Evolutionary conservation across 2,329 filamentous ascomycete genomes (phyloP).

Genomic region (Phialophora expanda): DNA sequence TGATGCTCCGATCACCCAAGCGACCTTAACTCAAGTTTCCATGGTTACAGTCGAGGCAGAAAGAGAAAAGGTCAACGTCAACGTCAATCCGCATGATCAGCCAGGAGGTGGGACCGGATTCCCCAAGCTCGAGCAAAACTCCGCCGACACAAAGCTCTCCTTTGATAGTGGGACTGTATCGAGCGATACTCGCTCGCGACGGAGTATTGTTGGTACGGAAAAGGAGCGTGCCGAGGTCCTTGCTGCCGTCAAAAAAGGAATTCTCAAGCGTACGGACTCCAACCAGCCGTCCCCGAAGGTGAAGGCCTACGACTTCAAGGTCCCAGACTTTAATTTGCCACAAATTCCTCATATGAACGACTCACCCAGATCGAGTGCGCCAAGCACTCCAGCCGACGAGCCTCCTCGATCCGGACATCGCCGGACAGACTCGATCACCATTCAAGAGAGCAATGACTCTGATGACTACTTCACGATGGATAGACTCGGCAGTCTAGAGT

Average conservation of each 20-base stretch:
- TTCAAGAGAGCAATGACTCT: slow-evolving; percentile 81
- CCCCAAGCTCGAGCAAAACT: slow-evolving; percentile 82
- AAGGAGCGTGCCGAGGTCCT: slow-evolving; percentile 88
- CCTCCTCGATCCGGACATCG: slow-evolving; percentile 62
- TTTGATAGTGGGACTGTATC: slow-evolving; percentile 44
- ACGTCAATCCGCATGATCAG: slow-evolving; percentile 67
- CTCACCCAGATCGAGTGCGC: slow-evolving; percentile 82
- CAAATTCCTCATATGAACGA: slow-evolving; percentile 70
- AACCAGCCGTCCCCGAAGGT: slow-evolving; percentile 72
- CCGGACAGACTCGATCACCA: slow-evolving; percentile 71
- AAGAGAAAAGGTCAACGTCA: slow-evolving; percentile 80
- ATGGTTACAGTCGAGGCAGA: slow-evolving; percentile 97
- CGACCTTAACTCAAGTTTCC: slow-evolving; percentile 82
- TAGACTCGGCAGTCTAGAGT: slow-evolving; percentile 71
- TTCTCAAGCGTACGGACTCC: slow-evolving; percentile 78
- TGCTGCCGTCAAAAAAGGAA: slow-evolving; percentile 91
- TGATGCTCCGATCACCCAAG: slow-evolving; percentile 68
- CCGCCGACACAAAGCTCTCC: slow-evolving; percentile 66
- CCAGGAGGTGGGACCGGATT: slow-evolving; percentile 76
- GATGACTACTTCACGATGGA: slow-evolving; percentile 86
- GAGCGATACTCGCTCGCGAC: slow-evolving; percentile 65
- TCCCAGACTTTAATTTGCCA: slow-evolving; percentile 62
- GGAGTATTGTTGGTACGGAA: slow-evolving; percentile 90
- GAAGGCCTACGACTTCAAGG: slow-evolving; percentile 62
- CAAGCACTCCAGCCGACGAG: slow-evolving; percentile 81